Base-by-base conservation (phyloP, 2,329 filamentous ascomycete species). In the Claviceps sp. region DNA sequence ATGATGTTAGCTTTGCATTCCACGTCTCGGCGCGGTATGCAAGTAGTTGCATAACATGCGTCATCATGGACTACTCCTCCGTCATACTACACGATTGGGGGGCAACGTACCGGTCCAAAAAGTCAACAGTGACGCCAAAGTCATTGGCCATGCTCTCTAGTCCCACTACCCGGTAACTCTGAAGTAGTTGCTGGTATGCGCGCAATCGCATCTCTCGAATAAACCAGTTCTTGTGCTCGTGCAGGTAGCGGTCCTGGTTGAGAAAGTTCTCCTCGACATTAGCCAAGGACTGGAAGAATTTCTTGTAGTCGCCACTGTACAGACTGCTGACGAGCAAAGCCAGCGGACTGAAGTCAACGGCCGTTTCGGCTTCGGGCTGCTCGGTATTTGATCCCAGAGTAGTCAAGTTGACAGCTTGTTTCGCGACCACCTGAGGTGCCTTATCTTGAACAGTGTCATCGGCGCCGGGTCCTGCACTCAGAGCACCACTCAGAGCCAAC, bases 121-220 rank as follows among this genome's bases (percentile, higher is more conserved):
- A 98, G 68, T 97, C 91, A 16, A 98, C 88, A 2, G 88, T 93
- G 56, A 98, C 91, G 52, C 93, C 93, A 73, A 98, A 98, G 68
- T 95, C 91, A 58, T 82, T 86, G 19, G 93, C 93, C 91, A 98
- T 98, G 71, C 88, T 95, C 69, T 89, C 85, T 58, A 98, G 76
- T n/a, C 91, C 89, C 39, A 98, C 93, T 11, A 98, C 89, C 47
- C 91, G 85, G 73, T 98, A 98, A 66, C 89, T 95, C 74, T 97
- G 93, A 44, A 98, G 79, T 42, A 98, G 80, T 74, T 98, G 93
- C 70, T 95, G 89, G 73, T 98, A 98, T 39, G 89, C 91, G 54
- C 91, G 84, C 58, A 97, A 80, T 53, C 93, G 84, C 93, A 98
- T 98, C 77, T 98, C 93, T 50, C 93, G 86, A 61, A 98, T 91